Conservation (phyloP, 2,329 filamentous ascomycete species). For the Chalaropsis ovoidea region DNA sequence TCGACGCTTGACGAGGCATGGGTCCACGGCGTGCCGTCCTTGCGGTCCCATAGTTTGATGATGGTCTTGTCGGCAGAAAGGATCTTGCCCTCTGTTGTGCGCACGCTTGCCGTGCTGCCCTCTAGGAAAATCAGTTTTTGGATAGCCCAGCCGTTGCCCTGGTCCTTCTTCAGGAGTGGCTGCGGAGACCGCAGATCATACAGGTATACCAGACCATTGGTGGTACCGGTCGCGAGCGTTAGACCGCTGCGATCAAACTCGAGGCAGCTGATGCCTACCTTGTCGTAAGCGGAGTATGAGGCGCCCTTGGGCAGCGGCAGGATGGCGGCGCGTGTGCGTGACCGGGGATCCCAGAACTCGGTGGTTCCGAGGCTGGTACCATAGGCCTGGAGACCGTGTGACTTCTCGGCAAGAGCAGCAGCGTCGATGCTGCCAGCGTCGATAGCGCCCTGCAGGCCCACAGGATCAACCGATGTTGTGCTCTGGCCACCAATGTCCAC, state of each 20-base stretch:
- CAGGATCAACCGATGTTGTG: constrained; percentile 42
- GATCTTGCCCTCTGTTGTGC: constrained; percentile 75
- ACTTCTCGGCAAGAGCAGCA: constrained; percentile 74
- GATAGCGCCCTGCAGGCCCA: constrained; percentile 74
- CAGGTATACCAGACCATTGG: constrained; percentile 74
- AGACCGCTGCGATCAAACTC: constrained; percentile 78
- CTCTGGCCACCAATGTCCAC: constrained; percentile 73
- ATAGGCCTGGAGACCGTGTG: constrained; percentile 84
- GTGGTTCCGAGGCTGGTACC: constrained; percentile 92
- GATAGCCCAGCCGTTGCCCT: constrained; percentile 88
- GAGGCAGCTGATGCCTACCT: constrained; percentile 72
- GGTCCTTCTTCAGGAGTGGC: constrained; percentile 81
- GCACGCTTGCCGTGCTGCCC: constrained; percentile 62
- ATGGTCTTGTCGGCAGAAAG: constrained; percentile 88
- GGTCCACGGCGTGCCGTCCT: constrained; percentile 79
- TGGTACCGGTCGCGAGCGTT: constrained; percentile 77
- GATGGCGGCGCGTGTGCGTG: constrained; percentile 68
- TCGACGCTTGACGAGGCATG: constrained; percentile 91
- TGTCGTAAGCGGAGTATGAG: constrained; percentile 41
- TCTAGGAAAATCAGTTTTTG: constrained; percentile 63
- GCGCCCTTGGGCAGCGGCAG: constrained; percentile 35
- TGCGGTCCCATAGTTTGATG: constrained; percentile 91
- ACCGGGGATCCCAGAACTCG: constrained; percentile 90
- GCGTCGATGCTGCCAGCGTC: constrained; percentile 78
- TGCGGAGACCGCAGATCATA: constrained; percentile 86